Conservation (phyloP, 2,329 filamentous ascomycete genomes). For the Arthrinium puccinioides region DNA sequence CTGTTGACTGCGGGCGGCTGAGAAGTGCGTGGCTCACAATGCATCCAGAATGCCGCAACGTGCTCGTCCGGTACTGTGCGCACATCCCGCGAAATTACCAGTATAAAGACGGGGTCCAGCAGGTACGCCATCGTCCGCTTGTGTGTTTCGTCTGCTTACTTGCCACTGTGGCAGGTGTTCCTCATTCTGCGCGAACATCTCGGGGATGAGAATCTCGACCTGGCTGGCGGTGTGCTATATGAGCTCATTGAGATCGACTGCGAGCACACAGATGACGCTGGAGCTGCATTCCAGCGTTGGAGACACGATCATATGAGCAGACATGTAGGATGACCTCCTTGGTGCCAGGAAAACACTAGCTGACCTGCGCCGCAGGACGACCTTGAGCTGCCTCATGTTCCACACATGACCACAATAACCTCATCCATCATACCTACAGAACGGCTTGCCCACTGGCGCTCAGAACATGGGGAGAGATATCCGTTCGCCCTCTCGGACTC, state of each 20-base stretch:
- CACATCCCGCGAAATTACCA: constrained; percentile 38
- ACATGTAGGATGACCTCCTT: constrained; percentile 34
- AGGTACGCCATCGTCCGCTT: no score
- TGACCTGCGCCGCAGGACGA: constrained; percentile 22
- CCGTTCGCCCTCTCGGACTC: constrained; percentile 32
- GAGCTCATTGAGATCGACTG: constrained; percentile 40
- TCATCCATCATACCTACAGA: constrained; percentile 32
- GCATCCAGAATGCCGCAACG: constrained; percentile 34
- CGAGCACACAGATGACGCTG: constrained; percentile 34
- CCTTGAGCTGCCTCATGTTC: constrained; percentile 37
- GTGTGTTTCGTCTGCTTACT: no score
- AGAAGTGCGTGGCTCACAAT: not conserved
- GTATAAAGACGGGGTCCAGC: constrained; percentile 35
- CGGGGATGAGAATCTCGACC: constrained; percentile 35
- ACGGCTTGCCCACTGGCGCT: constrained; percentile 27
- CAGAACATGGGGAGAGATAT: constrained; percentile 28
- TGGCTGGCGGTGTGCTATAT: constrained; percentile 36
- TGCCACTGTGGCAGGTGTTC: constrained; percentile 28
- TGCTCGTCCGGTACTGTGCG: constrained; percentile 34
- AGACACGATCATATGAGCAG: constrained; percentile 35
- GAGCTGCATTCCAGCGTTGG: constrained; percentile 39
- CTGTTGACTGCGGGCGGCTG: not conserved
- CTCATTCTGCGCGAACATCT: constrained; percentile 34
- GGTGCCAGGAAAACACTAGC: no score
- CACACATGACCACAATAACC: constrained; percentile 37